Percentiles rank a stretch among this genome's conserved stretches.
Evolutionary conservation across 345 rosid species (phyloP).

Genomic region (Odontarrhena argentea): DNA sequence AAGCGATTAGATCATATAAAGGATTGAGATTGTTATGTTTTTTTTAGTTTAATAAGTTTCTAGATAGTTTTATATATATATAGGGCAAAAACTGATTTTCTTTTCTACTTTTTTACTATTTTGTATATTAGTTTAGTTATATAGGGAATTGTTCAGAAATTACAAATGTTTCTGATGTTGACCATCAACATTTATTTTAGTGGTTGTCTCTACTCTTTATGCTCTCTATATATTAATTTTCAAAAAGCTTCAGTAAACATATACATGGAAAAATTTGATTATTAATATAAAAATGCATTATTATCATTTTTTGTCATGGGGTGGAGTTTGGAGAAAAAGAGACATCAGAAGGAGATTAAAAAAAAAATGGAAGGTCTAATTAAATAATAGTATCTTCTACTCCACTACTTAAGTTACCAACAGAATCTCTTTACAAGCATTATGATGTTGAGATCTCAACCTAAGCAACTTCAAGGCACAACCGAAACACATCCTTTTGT

Average conservation of each 20-base stretch:
- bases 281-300: no score
- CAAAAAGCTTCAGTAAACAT: constrained; percentile 14
- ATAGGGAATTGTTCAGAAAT: constrained; percentile 18
- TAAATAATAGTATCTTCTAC: constrained; percentile 38
- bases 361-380: constrained; percentile 6
- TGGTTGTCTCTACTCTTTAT: constrained; percentile 22
- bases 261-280: neutral
- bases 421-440: constrained; percentile 30
- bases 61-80: neutral
- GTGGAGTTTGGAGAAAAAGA: constrained; percentile 47
- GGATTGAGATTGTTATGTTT: neutral
- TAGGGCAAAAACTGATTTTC: neutral
- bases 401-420: constrained; percentile 42
- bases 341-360: constrained; percentile 39
- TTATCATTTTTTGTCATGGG: constrained; percentile 35
- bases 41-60: neutral
- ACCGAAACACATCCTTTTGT: no score
- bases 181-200: constrained; percentile 19
- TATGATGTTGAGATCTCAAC: constrained; percentile 42
- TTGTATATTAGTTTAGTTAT: neutral
- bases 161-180: constrained; percentile 13
- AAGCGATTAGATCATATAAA: constrained; percentile 31
- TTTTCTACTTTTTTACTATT: neutral
- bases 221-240: constrained; percentile 11
- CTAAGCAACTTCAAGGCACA: constrained; percentile 27